Conservation (phyloP, 495 filamentous ascomycete species). For the Clohesyomyces aquaticus region DNA sequence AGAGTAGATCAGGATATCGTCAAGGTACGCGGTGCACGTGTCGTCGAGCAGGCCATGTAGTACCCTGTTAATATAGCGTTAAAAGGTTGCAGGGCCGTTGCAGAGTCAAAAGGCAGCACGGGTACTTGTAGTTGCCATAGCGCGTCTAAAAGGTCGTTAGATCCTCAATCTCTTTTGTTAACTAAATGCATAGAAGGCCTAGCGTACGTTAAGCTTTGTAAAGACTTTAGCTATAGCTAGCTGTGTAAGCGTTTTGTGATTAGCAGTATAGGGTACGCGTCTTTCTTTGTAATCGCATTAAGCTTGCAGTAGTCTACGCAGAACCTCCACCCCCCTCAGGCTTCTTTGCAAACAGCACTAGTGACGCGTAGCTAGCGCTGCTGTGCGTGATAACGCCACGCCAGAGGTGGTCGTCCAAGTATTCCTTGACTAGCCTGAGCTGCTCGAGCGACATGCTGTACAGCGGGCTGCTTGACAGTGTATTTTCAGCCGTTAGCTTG, state of each 20-base stretch:
- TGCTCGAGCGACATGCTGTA: too few relatives aligned
- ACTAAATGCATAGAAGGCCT: conserved; percentile 33
- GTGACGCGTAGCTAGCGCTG: too few relatives aligned
- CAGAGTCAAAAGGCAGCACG: conserved; percentile 47
- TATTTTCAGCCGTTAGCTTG: too few relatives aligned
- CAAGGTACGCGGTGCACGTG: conserved; percentile 41
- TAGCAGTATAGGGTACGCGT: conserved; percentile 53
- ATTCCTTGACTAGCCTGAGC: too few relatives aligned
- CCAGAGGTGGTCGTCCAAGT: too few relatives aligned
- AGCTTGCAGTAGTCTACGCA: conserved; percentile 42
- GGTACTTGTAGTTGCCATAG: conserved; percentile 45
- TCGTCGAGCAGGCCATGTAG: conserved; percentile 40
- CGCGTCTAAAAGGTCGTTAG: conserved; percentile 44
- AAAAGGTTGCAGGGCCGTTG: conserved; percentile 37
- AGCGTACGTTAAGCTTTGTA: conserved; percentile 52
- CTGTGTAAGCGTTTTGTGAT: conserved; percentile 51
- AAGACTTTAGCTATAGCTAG: conserved; percentile 47
- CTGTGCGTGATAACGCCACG: too few relatives aligned
- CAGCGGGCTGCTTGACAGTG: too few relatives aligned
- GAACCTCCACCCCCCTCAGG: too few relatives aligned
- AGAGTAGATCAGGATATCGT: conserved; percentile 42
- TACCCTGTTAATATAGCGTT: conserved; percentile 45
- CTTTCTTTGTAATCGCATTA: conserved; percentile 52
- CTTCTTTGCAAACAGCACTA: too few relatives aligned
- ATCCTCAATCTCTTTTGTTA: conserved; percentile 36